These are phyloP conservation scores for Vicia villosa DNA, from an alignment of 306 rosid species.

Conservation along the genomic window DNA sequence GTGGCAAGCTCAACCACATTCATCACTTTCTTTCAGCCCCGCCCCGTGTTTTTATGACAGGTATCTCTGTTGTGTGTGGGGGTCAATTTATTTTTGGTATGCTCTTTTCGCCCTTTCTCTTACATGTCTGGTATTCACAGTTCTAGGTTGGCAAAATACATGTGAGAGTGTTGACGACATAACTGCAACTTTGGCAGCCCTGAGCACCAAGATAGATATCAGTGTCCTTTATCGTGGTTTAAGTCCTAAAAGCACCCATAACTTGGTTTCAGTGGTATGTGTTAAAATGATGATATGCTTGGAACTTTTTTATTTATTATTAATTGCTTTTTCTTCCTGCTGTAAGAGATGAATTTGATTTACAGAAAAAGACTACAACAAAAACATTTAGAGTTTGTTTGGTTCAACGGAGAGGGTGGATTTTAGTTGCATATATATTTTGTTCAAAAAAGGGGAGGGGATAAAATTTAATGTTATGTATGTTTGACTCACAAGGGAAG, in stretches of 20 bases:
- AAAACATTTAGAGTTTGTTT: slow-evolving; percentile 7
- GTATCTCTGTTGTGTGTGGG: slow-evolving; percentile 45
- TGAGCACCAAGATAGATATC: slow-evolving; percentile 75
- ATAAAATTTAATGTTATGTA: too few species aligned
- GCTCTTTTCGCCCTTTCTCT: slow-evolving; percentile 19
- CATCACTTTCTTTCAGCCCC: slow-evolving; percentile 86
- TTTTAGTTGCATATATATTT: too few species aligned
- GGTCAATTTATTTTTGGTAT: neutral
- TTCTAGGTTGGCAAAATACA: slow-evolving; percentile 96
- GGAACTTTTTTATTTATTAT: slow-evolving; percentile 21
- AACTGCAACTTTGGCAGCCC: slow-evolving; percentile 69
- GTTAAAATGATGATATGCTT: neutral
- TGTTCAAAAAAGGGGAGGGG: too few species aligned
- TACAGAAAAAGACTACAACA: slow-evolving; percentile 4
- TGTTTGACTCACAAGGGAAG: too few species aligned
- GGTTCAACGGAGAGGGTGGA: too few species aligned
- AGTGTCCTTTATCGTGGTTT: slow-evolving; percentile 85
- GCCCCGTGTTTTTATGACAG: slow-evolving; percentile 90
- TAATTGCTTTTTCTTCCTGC: neutral
- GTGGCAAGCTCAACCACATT: slow-evolving; percentile 88
- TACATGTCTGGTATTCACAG: slow-evolving; percentile 52
- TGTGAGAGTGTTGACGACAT: slow-evolving; percentile 85
- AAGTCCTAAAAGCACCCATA: slow-evolving; percentile 65
- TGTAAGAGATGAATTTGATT: slow-evolving; percentile 2
- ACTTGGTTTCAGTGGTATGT: slow-evolving; percentile 97